Evolutionary conservation across 1,284 basidiomycete genomes (phyloP), one percentile per base, ranked within the genome.

Genomic region (Heterobasidion parviporum): DNA sequence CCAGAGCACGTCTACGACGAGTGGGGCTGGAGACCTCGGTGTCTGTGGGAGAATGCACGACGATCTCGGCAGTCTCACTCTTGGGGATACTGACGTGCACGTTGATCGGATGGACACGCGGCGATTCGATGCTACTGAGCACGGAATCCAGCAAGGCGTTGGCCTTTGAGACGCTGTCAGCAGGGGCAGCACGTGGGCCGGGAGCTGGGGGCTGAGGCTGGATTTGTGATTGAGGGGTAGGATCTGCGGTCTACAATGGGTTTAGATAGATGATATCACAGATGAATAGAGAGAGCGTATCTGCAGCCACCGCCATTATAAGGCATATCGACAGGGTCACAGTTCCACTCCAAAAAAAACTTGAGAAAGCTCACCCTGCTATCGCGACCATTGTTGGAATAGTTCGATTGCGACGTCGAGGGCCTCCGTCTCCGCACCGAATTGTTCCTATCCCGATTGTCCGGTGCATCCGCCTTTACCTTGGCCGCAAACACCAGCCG

Each of bases 351-450:
- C 26, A 26, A 26, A 26, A 26, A 26, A 54, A 50, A 54, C 3
- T 2, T 35, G 20, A 8, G 26, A 26, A 26, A 32, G 72, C 79
- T 62, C 65, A 87, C 86, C 65, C 78, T 71, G 58, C 67, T 71
- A 36, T 76, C 77, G 32, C 72, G 74, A 20, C 79, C 79, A 52
- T 72, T 80, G 52, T 67, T 70, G 1, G 84, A 85, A 63, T 88
- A 85, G 62, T 82, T 85, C 8, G 87, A 87, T 67, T 89, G 86
- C 10, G 88, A 88, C n/a, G 85, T 89, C 0, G 88, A 90, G 7
- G 86, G 87, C 49, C 87, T 75, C 54, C 87, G 78, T 59, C 80
- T 81, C 57, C 87, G 75, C 18, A 72, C 33, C 36, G 61, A 62
- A 36, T 55, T 59, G 33, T 38, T 53, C 38, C 61, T 57, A 48